Base-by-base conservation (phyloP, 768 basidiomycete genomes). In the Lactifluus pinguis region DNA sequence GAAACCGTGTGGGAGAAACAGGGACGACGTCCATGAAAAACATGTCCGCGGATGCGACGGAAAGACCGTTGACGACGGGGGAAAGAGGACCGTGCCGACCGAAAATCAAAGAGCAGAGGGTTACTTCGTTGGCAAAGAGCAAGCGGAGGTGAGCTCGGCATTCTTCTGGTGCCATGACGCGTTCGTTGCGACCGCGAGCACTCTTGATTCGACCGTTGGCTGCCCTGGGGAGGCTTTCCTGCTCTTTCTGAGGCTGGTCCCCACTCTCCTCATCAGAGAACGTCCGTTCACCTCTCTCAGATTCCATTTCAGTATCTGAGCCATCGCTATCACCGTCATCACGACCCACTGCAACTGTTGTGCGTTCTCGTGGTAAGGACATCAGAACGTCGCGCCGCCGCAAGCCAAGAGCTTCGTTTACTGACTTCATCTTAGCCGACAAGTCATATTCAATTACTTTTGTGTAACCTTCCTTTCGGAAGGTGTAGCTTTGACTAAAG, bases 401-500 rank as follows among this genome's bases (percentile, higher is more conserved):
- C 57, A 85, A 70, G 13, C 79, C 75, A 10, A 81, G 55, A 17
- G 81, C 78, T 6, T 70, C 68, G 69, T 86, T 80, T 44, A 76
- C 72, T 49, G 72, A 78, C 72, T 90, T 93, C 71, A 92, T 86
- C 72, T 93, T 95, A 2, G 72, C 53, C 6, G 90, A 78, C 36
- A 98, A 79, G 67, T 95, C 94, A 69, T 92, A 91, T 75, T 98
- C 94, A 69, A 98, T 87, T 57, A 99, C 81, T 75, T 98, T 98
- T 53, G 89, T 92, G 72, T 89, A 80, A 0, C 91, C 92, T 69
- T 99, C 97, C 72, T 92, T 98, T 55, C 95, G 87, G 74, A 89
- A 92, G 0, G 93, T 92, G 70, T 91, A 94, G 2, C 81, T 85
- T 66, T 80, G 73, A 32, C 92, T 95, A 65, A 2, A 47, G 52